Evolutionary conservation across 805 yeast species (phyloP).

Genomic region (Candida arabinofermentans): DNA sequence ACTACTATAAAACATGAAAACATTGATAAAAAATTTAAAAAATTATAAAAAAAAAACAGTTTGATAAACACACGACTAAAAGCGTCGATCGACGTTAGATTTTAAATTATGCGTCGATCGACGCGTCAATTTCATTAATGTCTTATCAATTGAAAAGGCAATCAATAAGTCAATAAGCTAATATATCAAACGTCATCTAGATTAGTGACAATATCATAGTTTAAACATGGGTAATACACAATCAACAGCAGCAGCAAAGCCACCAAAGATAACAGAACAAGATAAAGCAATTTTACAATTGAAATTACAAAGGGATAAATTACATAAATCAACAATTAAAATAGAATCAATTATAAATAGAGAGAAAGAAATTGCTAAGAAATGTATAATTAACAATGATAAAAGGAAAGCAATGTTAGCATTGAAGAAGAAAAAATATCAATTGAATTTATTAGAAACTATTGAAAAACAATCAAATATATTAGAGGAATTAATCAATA

Average conservation of each 20-base stretch:
- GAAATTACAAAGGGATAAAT: constrained; percentile 82
- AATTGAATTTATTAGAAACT: constrained; percentile 62
- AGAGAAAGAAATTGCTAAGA: constrained; percentile 60
- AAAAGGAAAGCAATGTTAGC: constrained; percentile 63
- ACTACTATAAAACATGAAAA: no score
- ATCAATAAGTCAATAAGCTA: no score
- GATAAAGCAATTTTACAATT: constrained; percentile 85
- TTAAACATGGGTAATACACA: constrained; percentile 31
- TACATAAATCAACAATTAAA: constrained; percentile 65
- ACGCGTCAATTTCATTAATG: no score
- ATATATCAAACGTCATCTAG: background rate
- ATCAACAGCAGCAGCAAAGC: constrained; percentile 28
- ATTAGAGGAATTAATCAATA: constrained; percentile 71
- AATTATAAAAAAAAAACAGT: no score
- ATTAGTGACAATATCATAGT: background rate
- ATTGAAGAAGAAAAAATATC: constrained; percentile 76
- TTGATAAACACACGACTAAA: no score
- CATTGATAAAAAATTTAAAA: no score
- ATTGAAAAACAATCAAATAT: constrained; percentile 77
- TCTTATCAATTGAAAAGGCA: no score
- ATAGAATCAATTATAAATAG: constrained; percentile 52
- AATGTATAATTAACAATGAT: constrained; percentile 49
- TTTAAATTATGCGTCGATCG: no score
- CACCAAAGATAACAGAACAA: constrained; percentile 69
- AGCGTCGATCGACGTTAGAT: no score